phyloP scores from a whole-genome alignment of 257 asterid genomes.

The Forsythia suspensa region DNA sequence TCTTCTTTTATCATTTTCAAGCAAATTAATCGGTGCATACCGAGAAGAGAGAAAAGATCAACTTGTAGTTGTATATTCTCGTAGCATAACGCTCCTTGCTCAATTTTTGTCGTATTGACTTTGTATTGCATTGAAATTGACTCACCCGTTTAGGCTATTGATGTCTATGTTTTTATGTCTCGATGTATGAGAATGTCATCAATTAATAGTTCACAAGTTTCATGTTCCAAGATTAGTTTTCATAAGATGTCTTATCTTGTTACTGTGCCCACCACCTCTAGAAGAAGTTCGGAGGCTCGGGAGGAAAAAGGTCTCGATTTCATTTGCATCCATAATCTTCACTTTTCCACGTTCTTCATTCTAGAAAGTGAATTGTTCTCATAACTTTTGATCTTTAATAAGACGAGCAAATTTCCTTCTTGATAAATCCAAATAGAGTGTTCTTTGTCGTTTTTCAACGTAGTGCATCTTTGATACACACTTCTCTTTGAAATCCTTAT shows the following conservation, averaged over 20 bases:
- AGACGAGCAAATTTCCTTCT: not conserved
- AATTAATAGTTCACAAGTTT: too few species aligned
- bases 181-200: too few species aligned
- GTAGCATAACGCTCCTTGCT: not conserved
- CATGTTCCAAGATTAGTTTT: not conserved
- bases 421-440: not conserved
- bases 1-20: too few species aligned
- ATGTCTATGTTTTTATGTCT: not conserved
- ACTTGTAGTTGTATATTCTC: not conserved
- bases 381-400: too few species aligned
- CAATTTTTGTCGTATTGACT: not conserved
- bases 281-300: slow-evolving; percentile 75
- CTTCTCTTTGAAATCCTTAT: not conserved
- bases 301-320: slow-evolving; percentile 63
- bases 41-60: too few species aligned
- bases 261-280: slow-evolving; percentile 82
- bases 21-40: too few species aligned
- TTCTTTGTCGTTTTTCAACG: not conserved
- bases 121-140: not conserved
- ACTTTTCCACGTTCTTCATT: not conserved
- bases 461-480: not conserved
- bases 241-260: slow-evolving; percentile 5
- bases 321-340: slow-evolving; percentile 3
- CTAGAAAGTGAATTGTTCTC: not conserved
- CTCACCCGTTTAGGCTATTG: not conserved